Base-by-base conservation (phyloP, 2,329 filamentous ascomycete species). In the Fusarium miscanthi region DNA sequence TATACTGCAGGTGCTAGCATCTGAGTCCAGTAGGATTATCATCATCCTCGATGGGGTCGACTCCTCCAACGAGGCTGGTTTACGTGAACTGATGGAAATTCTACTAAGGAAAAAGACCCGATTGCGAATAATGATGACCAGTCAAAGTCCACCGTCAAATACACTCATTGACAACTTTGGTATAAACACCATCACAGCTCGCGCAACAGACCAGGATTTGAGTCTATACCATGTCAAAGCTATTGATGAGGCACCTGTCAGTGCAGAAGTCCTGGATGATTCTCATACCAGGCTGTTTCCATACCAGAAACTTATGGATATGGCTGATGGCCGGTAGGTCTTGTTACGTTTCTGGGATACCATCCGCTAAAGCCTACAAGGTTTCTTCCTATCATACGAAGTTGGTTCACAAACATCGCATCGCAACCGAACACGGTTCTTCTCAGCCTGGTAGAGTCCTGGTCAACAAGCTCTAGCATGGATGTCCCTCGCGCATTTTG, bases 11-110 rank as follows among this genome's bases (percentile, higher is more conserved):
- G 14, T 12, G 6, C 6, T 43, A 1, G 4, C 12, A 12, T 14
- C 2, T 1, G 5, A 6, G 2, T 57, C 42, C 3, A 4, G 4
- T 1, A 58, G 11, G 6, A 37, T 30, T 0, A 0, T 66, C 4
- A 21, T 66, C 16, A n/a, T 66, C 2, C 5, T 66, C 1, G 60
- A 66, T 9, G 63, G 59, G 4, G 35, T 63, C 5, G 41, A 56
- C 21, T 17, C 33, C 9, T 40, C 59, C 3, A 65, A 56, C 5
- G 59, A 48, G 17, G 5, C 10, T 27, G 59, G 41, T 1, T 17
- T 66, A 5, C 9, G 0, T 0, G 49, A 42, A 1, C 19, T 66
- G 16, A 9, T 58, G 10, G 1, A 6, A 4, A 10, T 8, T 13
- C n/a, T 65, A 2, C 9, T 38, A 9, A 8, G 2, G 31, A 6